Base-by-base conservation (phyloP, 2,329 filamentous ascomycete genomes). In the Phaeosphaeria sp. region DNA sequence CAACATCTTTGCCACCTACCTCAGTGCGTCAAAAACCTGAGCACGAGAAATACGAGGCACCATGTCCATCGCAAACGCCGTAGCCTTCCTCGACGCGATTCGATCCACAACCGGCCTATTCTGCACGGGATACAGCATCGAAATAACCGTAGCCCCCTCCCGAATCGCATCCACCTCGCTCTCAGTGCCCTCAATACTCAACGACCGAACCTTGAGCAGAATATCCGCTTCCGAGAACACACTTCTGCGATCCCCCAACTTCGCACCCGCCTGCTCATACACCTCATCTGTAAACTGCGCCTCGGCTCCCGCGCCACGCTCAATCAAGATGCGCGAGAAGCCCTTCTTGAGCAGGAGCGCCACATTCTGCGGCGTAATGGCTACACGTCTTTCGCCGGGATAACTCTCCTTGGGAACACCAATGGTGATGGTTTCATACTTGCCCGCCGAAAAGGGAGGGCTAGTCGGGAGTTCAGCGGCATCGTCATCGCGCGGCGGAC, bases 21-120 rank as follows among this genome's bases (percentile, higher is more conserved):
- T 86, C 55, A 96, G 82, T 0, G 92, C 92, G 77, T 96, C 92
- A 68, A 96, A 96, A 0, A 91, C 88, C 74, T 96, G 93, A 1
- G 93, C 92, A 47, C 93, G 87, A 1, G 92, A 96, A 67, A 96
- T 96, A 42, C 93, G 88, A 17, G 93, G 93, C 51, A 97, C 90
- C 87, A 93, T 90, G 73, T 97, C 93, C 92, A 97, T 96, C 21
- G 93, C 92, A 73, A 97, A 95, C 17, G 87, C 81, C 0, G 91
- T 96, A 1, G 89, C 87, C 25, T 89, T 89, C 49, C 87, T 86
- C 39, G 83, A 82, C 24, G 91, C 88, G 58, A 96, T 84, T 57
- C 87, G 88, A 58, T 92, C 86, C 9, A 96, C 89, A 6, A 94
- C 80, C 8, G 86, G 81, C 76, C 86, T 89, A 77, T 96, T 96